Evolutionary conservation across 352 stramenopile species (phyloP), one percentile per base, ranked within the genome.

Genomic region (Aphanomyces cochlioides): DNA sequence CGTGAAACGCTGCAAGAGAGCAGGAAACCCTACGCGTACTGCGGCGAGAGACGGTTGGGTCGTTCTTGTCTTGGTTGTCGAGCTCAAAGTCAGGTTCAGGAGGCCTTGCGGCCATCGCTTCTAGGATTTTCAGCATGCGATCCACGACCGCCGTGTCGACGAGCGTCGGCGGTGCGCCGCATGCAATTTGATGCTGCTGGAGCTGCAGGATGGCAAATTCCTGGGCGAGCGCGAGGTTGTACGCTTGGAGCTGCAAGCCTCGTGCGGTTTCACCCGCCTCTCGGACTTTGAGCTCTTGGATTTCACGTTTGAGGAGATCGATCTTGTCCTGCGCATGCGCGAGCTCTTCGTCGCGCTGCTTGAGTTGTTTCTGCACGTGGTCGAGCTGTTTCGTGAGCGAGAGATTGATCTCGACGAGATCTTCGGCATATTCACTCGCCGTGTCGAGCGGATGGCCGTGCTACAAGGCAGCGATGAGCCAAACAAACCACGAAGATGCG

Each of bases 341-440:
- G 7, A 70, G n/a, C 15, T 43, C 8, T n/a, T 10, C 47, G 2
- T 70, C 43, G 48, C 28, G 43, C 39, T 61, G 53, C 36, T 63
- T 63, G 17, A 41, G 7, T 36, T 61, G 53, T 12, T 28, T 34
- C 48, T 70, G 43, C 3, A 61, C 47, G 5, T 45, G 5, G 40
- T 59, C 64, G 5, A 70, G 17, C 61, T 61, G 47, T 38, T 70
- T 47, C 10, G 39, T 7, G 7, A 61, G 43, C 7, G 40, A 34
- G 0, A 36, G 5, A 15, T 56, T 28, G 8, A 15, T 8, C 5
- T 43, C 10, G 10, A n/a, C 47, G 12, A 50, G 12, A 28, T 70
- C 64, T 41, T 70, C 64, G 34, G 64, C 53, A 37, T 70, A 61
- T 61, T 70, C 64, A 50, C 64, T 70, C 12, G 53, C 38, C n/a